Evolutionary conservation across 306 rosid species (phyloP), one percentile per base, ranked within the genome.

Genomic region (Fagus sylvatica): DNA sequence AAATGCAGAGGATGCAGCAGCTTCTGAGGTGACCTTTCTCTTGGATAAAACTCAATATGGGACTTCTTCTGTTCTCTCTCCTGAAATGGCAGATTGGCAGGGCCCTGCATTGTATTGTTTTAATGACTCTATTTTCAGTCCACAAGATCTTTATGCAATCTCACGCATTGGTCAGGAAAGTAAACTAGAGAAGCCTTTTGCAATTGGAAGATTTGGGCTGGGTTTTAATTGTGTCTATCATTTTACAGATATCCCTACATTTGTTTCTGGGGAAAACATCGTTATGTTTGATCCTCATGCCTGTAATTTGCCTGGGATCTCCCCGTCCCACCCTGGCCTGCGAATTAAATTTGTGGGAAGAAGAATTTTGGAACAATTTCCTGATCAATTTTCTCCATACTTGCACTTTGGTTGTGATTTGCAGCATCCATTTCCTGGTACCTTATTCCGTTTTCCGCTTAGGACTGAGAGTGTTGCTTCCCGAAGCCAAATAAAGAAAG

Each of bases 41-140:
- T 75, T 94, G 86, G 98, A 94, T 83, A 92, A 92, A 85, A 87
- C 97, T 84, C 97, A 92, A 4, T 92, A 92, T 84, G 98, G 98
- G 70, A 86, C 93, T 81, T 94, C 98, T 72, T 94, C 98, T 75
- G 78, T 92, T 83, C 97, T 94, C 54, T 94, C 98, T 83, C 98
- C 97, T 73, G 98, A 94, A 90, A 94, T 94, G 98, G 97, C 97
- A 55, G 97, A 94, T 79, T 94, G 97, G 98, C 97, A 92, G 90
- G 98, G 98, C 66, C 97, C 97, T 85, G 97, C 98, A 51, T 81
- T 94, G 74, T 94, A 94, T 83, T 94, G 97, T 87, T 94, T 88
- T 76, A 94, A 94, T 81, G 90, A 94, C 76, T 94, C 97, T 28
- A 88, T 94, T 80, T 94, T 94, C 75, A 91, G 93, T 82, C 83